Percentiles rank a stretch among this genome's conserved stretches.
Evolutionary conservation across 208 protist species (phyloP).

Genomic region (Crithidia acanthocephali): DNA sequence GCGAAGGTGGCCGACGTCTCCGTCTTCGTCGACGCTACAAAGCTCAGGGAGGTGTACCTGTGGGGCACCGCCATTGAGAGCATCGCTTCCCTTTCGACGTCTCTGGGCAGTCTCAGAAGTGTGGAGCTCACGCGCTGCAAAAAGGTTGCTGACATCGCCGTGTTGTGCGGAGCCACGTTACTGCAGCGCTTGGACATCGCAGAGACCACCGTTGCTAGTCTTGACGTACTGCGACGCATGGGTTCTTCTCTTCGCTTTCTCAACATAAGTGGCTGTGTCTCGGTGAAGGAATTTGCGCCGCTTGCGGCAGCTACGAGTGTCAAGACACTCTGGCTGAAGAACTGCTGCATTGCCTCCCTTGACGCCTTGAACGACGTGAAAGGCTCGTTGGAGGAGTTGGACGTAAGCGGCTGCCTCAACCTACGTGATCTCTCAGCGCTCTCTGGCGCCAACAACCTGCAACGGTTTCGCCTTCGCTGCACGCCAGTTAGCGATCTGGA

Average conservation of each 20-base stretch:
- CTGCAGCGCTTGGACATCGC: slow-evolving; percentile 16
- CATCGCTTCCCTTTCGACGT: not conserved
- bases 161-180: not conserved
- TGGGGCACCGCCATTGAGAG: slow-evolving; percentile 6
- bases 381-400: not conserved
- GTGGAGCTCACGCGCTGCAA: slow-evolving; percentile 13
- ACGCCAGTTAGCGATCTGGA: not conserved
- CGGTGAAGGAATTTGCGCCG: not conserved
- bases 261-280: slow-evolving; percentile 11
- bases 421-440: slow-evolving; percentile 15
- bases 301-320: slow-evolving; percentile 2
- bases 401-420: slow-evolving; percentile 14
- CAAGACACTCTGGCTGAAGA: not conserved
- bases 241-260: slow-evolving; percentile 1
- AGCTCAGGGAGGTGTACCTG: slow-evolving; percentile 12
- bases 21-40: not conserved
- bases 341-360: not conserved
- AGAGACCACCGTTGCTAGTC: not conserved
- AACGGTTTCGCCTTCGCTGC: slow-evolving; percentile 2
- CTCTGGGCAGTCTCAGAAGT: not conserved
- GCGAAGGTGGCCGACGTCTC: slow-evolving; percentile 1
- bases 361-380: not conserved
- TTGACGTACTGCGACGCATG: not conserved
- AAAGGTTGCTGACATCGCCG: slow-evolving; percentile 6
- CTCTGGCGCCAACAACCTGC: slow-evolving; percentile 1